Percentiles rank a stretch among this genome's conserved stretches.
These are phyloP conservation scores for Coleophoma cylindrospora DNA, from an alignment of 2,329 filamentous ascomycete species.

Conservation along the genomic window DNA sequence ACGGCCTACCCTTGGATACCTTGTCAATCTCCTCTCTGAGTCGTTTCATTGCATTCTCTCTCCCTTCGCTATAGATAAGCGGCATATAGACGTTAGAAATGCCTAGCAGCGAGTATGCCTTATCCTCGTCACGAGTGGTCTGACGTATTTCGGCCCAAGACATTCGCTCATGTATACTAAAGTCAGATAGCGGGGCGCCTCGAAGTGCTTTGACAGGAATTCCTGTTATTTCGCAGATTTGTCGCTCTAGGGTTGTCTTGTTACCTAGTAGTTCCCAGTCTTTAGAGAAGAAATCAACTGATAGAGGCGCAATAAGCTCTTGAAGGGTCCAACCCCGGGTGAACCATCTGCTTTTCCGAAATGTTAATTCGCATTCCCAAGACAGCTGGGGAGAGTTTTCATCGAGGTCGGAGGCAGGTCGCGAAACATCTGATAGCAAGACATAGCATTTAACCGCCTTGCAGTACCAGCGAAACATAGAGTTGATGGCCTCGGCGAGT, in stretches of 20 bases:
- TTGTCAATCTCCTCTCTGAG: constrained; percentile 28
- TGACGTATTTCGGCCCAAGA: constrained; percentile 31
- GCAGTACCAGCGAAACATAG: neutral
- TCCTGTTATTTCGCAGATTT: constrained; percentile 1
- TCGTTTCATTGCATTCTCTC: constrained; percentile 21
- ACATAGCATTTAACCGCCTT: neutral
- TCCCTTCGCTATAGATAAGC: constrained; percentile 32
- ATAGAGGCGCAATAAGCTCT: constrained; percentile 1
- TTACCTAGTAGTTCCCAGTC: neutral
- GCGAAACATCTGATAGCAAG: neutral
- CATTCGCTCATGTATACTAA: constrained; percentile 14
- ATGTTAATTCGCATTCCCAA: constrained; percentile 1
- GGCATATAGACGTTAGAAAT: constrained; percentile 38
- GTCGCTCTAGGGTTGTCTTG: neutral
- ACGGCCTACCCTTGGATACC: constrained; percentile 5
- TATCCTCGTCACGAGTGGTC: constrained; percentile 31
- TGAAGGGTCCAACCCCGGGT: neutral
- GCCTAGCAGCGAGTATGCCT: constrained; percentile 37
- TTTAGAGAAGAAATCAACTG: constrained; percentile 1
- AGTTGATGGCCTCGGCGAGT: neutral
- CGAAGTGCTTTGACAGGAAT: neutral
- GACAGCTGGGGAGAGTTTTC: neutral
- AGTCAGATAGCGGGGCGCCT: neutral
- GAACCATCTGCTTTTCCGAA: neutral
- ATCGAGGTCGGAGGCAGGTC: neutral